Evolutionary conservation across 2,329 filamentous ascomycete species (phyloP).

Genomic region (Colletotrichum costaricense): DNA sequence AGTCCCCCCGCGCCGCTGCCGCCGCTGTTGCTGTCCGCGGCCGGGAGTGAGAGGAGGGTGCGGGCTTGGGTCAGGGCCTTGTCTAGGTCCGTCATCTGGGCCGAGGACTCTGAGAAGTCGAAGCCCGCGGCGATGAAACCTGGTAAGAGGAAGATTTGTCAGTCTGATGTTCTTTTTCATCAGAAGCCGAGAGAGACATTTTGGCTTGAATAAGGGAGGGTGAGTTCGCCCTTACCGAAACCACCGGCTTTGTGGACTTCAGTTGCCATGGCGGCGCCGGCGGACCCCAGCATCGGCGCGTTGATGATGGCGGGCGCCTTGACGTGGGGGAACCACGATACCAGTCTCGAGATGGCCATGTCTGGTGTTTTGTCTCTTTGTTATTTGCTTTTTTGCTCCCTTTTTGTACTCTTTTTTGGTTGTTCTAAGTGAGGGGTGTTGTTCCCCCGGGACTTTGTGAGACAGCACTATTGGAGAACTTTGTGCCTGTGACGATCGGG

Average conservation of each 20-base stretch:
- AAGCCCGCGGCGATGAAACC: conserved; percentile 48
- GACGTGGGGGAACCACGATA: conserved; percentile 31
- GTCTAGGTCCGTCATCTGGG: conserved; percentile 46
- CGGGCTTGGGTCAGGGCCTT: conserved; percentile 45
- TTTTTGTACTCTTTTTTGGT: not conserved
- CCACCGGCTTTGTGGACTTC: conserved; percentile 53
- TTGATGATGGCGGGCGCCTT: conserved; percentile 40
- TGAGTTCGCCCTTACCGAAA: conserved; percentile 43
- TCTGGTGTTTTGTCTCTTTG: not conserved
- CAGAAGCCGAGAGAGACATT: not conserved
- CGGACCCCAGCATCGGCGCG: conserved; percentile 50
- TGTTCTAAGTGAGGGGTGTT: not conserved
- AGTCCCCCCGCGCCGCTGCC: conserved; percentile 40
- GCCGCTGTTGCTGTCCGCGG: conserved; percentile 3
- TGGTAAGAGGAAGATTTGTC: conserved; percentile 15
- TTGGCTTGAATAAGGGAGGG: not conserved
- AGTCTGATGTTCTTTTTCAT: not conserved
- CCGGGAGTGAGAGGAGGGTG: conserved; percentile 40
- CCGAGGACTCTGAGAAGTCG: conserved; percentile 44
- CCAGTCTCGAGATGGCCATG: conserved; percentile 27
- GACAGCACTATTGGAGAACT: conserved; percentile 17
- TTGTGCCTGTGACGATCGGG: not conserved
- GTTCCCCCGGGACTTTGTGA: not conserved
- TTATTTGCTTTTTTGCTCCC: not conserved
- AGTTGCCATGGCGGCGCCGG: conserved; percentile 46